Evolutionary conservation across 225 moss, liverwort and hornwort genomes (phyloP), one percentile per base, ranked within the genome.

Genomic region (Physcomitrellopsis africana): DNA sequence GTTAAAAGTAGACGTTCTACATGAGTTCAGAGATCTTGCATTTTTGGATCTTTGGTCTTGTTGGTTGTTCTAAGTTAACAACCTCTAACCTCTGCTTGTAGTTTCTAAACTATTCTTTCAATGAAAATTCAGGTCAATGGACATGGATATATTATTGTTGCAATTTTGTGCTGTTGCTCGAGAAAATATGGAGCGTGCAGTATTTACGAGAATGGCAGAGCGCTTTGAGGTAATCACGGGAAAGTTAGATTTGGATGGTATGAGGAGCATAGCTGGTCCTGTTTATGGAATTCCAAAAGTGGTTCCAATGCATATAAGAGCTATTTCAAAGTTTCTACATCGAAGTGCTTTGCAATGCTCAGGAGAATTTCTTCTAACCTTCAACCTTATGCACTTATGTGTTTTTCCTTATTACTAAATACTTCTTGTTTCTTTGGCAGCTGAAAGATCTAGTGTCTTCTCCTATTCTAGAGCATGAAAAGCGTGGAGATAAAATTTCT

Each of bases 141-240:
- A 89, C 68, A 86, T 89, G 87, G 89, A 89, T 73, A 82, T 89
- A 53, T 73, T 87, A 59, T 80, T 87, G 71, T 78, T 89, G 64
- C 89, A 89, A 67, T 86, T 89, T 70, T 87, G 89, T 72, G 80
- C 80, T 77, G 89, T 89, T 43, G 84, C 86, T 81, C 87, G 85
- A 78, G 89, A 89, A 79, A 82, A 83, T 69, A 89, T 89, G 89
- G 86, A 87, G 71, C 73, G 74, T 42, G 80, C 76, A 73, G 78
- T 89, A 44, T 89, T 89, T 68, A 29, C 82, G 80, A 80, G 82
- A 63, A 84, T 89, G 86, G 89, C 87, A 53, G 87, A 89, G 78
- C 73, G 71, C 60, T 89, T 87, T 74, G 89, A 89, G 81, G 89
- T 89, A 69, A 23, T 66, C n/a, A 37, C 32, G 32, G 32, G 1